Conservation (phyloP, 352 stramenopile genomes). For the Globisporangium solare region DNA sequence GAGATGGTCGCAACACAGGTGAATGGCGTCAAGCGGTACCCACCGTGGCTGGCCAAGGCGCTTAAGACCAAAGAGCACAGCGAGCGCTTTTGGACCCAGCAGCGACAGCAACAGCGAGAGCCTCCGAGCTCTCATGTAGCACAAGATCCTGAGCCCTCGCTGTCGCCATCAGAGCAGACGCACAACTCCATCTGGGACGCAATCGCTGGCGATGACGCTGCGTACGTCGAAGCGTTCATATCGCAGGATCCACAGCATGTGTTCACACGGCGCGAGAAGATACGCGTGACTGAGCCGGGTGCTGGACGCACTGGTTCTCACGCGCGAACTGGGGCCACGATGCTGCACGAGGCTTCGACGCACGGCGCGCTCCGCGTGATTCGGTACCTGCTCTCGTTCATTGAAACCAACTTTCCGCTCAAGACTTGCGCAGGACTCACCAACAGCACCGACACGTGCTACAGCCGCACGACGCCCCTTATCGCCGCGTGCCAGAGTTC, state of each 20-base stretch:
- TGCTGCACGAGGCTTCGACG: slow-evolving; percentile 54
- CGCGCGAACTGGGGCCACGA: slow-evolving; percentile 25
- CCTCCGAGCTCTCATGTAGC: not conserved
- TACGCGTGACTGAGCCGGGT: not conserved
- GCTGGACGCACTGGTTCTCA: not conserved
- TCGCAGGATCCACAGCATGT: slow-evolving; percentile 26
- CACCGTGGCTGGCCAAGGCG: slow-evolving; percentile 64
- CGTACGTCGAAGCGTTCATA: slow-evolving; percentile 25
- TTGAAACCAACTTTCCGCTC: slow-evolving; percentile 26
- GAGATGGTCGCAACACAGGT: not conserved
- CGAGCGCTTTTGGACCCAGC: slow-evolving; percentile 27
- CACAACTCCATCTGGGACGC: slow-evolving; percentile 33
- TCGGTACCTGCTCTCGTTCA: slow-evolving; percentile 27
- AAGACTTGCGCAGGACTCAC: slow-evolving; percentile 27
- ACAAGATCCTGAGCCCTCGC: slow-evolving; percentile 8
- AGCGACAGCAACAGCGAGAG: slow-evolving; percentile 19
- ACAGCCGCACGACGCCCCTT: slow-evolving; percentile 47
- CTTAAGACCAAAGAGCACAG: slow-evolving; percentile 33
- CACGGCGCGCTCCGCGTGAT: slow-evolving; percentile 31
- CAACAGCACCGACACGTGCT: slow-evolving; percentile 45
- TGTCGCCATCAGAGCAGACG: not conserved
- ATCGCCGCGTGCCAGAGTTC: slow-evolving; percentile 52
- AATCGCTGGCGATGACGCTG: slow-evolving; percentile 27
- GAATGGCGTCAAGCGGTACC: slow-evolving; percentile 31
- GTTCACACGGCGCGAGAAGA: slow-evolving; percentile 27